These are phyloP conservation scores for Phytopythium chamaehyphon DNA, from an alignment of 352 stramenopile genomes.

Conservation along the genomic window DNA sequence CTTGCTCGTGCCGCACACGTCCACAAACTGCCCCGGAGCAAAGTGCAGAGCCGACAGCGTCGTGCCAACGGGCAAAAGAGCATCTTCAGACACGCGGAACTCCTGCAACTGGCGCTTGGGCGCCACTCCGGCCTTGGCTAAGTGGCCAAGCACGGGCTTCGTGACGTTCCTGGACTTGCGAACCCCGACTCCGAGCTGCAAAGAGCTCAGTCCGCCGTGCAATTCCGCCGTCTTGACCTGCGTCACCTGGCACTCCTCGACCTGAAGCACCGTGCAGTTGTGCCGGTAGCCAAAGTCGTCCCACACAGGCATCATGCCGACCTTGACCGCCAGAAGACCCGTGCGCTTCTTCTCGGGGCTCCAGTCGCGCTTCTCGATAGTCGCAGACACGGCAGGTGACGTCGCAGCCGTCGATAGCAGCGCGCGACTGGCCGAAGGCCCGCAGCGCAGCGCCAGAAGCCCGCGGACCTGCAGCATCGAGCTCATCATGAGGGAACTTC, in stretches of 20 bases:
- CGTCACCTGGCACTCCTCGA: slow-evolving; percentile 92
- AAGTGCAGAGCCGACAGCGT: slow-evolving; percentile 97
- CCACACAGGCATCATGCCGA: slow-evolving; percentile 99
- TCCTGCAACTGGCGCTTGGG: slow-evolving; percentile 95
- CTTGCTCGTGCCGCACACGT: slow-evolving; percentile 94
- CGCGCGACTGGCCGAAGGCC: background rate
- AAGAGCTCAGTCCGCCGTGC: slow-evolving; percentile 93
- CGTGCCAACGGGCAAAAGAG: slow-evolving; percentile 85
- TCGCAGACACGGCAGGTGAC: background rate
- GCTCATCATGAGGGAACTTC: no score
- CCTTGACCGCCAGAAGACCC: slow-evolving; percentile 92
- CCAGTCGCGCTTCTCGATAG: slow-evolving; percentile 36
- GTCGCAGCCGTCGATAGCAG: slow-evolving; percentile 22
- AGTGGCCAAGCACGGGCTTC: slow-evolving; percentile 91
- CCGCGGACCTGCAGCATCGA: background rate
- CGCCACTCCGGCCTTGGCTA: slow-evolving; percentile 88
- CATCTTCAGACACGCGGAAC: slow-evolving; percentile 92
- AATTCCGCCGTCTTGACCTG: slow-evolving; percentile 94
- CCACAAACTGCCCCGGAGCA: slow-evolving; percentile 96
- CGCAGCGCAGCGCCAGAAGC: background rate
- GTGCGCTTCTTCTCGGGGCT: slow-evolving; percentile 83
- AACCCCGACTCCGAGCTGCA: slow-evolving; percentile 96
- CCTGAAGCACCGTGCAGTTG: slow-evolving; percentile 93
- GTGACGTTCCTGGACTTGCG: slow-evolving; percentile 95
- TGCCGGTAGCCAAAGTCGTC: slow-evolving; percentile 96